phyloP scores from a whole-genome alignment of 768 basidiomycete species.

The Cubamyces sp. region DNA sequence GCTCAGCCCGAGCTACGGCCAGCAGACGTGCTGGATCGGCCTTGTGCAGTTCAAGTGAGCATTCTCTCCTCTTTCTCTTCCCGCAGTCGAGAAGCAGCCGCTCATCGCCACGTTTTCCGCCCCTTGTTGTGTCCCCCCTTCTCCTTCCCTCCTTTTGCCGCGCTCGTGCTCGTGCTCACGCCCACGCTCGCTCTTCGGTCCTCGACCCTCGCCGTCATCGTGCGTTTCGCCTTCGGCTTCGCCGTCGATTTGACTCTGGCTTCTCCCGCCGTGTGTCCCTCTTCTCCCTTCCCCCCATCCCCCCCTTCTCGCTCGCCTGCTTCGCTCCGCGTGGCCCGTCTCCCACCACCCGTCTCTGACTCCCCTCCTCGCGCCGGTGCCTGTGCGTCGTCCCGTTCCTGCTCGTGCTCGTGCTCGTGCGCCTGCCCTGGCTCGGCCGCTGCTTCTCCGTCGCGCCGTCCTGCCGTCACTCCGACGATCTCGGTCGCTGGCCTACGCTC shows the following conservation, averaged over 20 bases:
- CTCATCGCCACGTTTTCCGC: slow-evolving; percentile 4
- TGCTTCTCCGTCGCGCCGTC: neutral
- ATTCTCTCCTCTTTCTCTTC: neutral
- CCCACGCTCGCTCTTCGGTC: neutral
- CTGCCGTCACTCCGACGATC: neutral
- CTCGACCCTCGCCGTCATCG: neutral
- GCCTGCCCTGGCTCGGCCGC: slow-evolving; percentile 8
- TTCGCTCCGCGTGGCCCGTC: neutral
- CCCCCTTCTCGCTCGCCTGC: neutral
- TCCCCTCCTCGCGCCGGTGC: no score
- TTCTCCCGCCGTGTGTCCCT: no score
- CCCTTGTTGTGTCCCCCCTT: slow-evolving; percentile 1
- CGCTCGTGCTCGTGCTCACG: neutral
- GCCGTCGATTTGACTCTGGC: neutral
- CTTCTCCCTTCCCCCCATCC: no score
- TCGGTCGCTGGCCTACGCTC: neutral
- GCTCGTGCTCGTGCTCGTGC: no score
- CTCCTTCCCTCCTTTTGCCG: slow-evolving; percentile 1
- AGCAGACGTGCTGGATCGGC: slow-evolving; percentile 92
- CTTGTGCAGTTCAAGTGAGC: slow-evolving; percentile 94
- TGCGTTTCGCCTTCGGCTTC: neutral
- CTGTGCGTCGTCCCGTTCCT: neutral
- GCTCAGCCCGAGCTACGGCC: slow-evolving; percentile 86
- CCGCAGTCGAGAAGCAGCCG: slow-evolving; percentile 8
- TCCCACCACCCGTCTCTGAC: no score